Conservation (phyloP, 257 asterid genomes). For the Asclepias syriaca region DNA sequence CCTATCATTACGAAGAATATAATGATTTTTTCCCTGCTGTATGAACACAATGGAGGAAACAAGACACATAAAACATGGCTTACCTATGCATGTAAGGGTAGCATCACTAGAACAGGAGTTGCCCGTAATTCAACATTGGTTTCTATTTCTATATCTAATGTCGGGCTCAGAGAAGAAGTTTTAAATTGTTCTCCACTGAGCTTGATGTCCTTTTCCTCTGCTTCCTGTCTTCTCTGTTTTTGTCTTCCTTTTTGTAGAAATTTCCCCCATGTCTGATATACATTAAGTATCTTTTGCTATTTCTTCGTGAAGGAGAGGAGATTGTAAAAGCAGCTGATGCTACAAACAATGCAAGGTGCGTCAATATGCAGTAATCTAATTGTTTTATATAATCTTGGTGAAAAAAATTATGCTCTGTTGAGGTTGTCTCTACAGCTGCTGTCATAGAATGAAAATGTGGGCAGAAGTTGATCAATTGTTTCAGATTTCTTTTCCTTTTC, state of each 20-base stretch:
- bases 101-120: not conserved
- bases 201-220: slow-evolving; percentile 1
- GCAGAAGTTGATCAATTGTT: not conserved
- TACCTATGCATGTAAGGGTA: not conserved
- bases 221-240: not conserved
- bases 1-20: not conserved
- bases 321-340: slow-evolving; percentile 34
- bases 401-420: not conserved
- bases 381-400: not conserved
- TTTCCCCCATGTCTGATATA: not conserved
- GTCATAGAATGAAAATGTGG: not conserved
- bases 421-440: not conserved
- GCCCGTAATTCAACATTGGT: not conserved
- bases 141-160: not conserved
- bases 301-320: slow-evolving; percentile 40
- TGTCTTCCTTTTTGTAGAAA: not conserved
- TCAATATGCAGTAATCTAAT: slow-evolving; percentile 15
- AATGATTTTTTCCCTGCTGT: not conserved
- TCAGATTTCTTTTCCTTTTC: not conserved
- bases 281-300: slow-evolving; percentile 11
- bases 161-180: not conserved
- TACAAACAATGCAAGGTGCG: slow-evolving; percentile 33
- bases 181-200: not conserved
- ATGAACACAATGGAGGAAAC: not conserved
- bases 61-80: not conserved